Evolutionary conservation across 2,329 filamentous ascomycete genomes (phyloP), one percentile per base, ranked within the genome.

Genomic region (Amphichorda felina): DNA sequence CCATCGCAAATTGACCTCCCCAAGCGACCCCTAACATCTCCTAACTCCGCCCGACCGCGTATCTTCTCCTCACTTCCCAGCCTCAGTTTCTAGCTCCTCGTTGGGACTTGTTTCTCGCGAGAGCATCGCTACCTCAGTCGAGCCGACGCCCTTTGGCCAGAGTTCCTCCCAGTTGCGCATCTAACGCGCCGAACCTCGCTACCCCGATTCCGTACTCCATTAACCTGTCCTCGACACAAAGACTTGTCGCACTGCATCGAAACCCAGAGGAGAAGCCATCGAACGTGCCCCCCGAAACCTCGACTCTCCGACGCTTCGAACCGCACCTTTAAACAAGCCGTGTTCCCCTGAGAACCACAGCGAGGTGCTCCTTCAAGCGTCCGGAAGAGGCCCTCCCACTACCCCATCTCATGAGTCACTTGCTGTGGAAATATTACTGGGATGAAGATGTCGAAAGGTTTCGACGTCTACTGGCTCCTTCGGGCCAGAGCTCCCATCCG

Each of bases 391-490:
- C 46, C 44, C 44, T 37, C 43, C 50, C 47, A 48, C 59, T 56
- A 64, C 77, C 15, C 18, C 10, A 28, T 50, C 56, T 76, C 77
- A 91, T 96, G 89, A 96, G 85, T 80, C 82, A 87, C 68, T 75
- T 82, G 75, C 78, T 98, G 60, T 95, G 89, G 89, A 88, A 87
- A 73, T 85, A 76, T 59, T 96, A 89, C 60, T 82, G 93, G 70
- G 82, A 95, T 77, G 84, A 95, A 73, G 87, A 98, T 77, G 82
- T 94, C 77, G 88, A 94, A 59, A 78, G 68, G 56, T 96, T 98
- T 73, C 82, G 83, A 66, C 82, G 81, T 67, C 75, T 93, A 55
- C 73, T 98, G 72, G 79, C 79, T 54, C 76, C 75, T 58, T 70
- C 80, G 61, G 68, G 70, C 54, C 70, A 70, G 56, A 70, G 64